Evolutionary conservation across 192 early-diverging fungal species (phyloP).

Genomic region (Chytriomyces sp.): DNA sequence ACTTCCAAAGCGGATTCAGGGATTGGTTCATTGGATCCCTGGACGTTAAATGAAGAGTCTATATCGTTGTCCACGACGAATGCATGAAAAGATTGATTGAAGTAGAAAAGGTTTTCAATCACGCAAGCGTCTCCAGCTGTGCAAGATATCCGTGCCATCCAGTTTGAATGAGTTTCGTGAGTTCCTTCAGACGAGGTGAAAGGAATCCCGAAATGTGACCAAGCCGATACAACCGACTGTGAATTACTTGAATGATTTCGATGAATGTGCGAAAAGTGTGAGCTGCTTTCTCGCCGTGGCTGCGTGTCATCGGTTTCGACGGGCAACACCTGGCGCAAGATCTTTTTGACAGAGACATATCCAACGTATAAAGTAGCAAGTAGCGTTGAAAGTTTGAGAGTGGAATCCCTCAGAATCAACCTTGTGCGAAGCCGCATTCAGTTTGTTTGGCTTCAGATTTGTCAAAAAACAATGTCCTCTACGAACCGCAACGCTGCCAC

Average conservation of each 20-base stretch:
- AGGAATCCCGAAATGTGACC: background rate
- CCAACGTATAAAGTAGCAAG: too few species aligned
- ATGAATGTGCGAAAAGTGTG: too few species aligned
- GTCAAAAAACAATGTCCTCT: constrained; percentile 23
- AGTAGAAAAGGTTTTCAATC: constrained; percentile 3
- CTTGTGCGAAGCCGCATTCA: background rate
- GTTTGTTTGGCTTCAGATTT: background rate
- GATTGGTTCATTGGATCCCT: background rate
- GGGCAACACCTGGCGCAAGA: too few species aligned
- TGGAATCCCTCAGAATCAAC: too few species aligned
- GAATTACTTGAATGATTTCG: background rate
- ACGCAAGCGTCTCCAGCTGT: background rate
- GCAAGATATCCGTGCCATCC: background rate
- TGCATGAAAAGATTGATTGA: constrained; percentile 12
- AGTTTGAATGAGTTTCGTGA: background rate
- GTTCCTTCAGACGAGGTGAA: background rate
- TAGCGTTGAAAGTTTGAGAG: too few species aligned
- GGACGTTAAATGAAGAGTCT: background rate
- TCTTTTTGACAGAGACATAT: too few species aligned
- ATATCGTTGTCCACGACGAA: background rate
- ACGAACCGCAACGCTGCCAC: background rate
- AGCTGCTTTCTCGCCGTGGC: too few species aligned
- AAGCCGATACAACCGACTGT: background rate
- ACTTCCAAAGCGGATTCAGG: background rate
- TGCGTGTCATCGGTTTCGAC: too few species aligned